phyloP scores from a whole-genome alignment of 441 rosid species.

The Erysimum cheiri region DNA sequence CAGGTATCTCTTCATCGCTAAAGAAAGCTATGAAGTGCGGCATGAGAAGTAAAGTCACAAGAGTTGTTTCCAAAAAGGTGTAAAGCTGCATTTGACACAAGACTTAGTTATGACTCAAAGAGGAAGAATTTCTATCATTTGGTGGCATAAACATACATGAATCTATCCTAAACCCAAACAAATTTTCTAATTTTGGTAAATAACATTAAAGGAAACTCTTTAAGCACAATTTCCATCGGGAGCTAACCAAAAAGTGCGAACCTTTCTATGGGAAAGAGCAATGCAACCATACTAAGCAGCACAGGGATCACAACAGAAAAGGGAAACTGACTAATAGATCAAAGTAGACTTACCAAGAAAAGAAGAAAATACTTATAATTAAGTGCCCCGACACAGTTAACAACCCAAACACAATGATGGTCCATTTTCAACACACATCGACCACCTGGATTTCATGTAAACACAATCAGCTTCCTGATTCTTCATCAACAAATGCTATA shows the following conservation, averaged over 20 bases:
- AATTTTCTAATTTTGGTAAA: neutral
- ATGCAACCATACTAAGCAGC: neutral
- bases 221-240: neutral
- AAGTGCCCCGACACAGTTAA: slow-evolving; percentile 88
- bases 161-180: neutral
- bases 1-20: slow-evolving; percentile 69
- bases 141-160: neutral
- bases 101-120: slow-evolving; percentile 13
- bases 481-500: neutral
- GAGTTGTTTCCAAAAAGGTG: slow-evolving; percentile 84
- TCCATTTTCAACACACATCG: slow-evolving; percentile 92
- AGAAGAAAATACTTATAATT: slow-evolving; percentile 93
- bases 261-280: neutral
- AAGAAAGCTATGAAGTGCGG: slow-evolving; percentile 75
- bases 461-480: slow-evolving; percentile 16
- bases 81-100: slow-evolving; percentile 62
- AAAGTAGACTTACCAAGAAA: slow-evolving; percentile 71
- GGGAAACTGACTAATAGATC: neutral
- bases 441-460: slow-evolving; percentile 57
- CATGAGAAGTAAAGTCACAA: slow-evolving; percentile 68
- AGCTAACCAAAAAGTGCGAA: slow-evolving; percentile 15
- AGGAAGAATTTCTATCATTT: neutral
- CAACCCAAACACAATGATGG: slow-evolving; percentile 96
- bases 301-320: neutral
- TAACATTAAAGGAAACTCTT: slow-evolving; percentile 11